Conservation (phyloP, 306 rosid genomes). For the Gleditsia sinensis region DNA sequence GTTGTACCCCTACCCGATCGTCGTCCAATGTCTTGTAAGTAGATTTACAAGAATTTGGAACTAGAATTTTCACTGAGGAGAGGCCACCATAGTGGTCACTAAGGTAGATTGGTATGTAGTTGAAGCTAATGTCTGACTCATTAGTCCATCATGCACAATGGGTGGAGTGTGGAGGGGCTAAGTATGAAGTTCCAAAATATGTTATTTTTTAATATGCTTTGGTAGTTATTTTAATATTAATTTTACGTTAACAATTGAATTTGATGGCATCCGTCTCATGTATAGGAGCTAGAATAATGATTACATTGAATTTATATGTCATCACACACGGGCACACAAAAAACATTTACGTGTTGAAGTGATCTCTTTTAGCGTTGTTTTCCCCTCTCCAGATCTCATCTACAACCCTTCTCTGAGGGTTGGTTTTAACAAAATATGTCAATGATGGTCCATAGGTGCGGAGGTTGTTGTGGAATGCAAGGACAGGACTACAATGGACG, state of each 20-base stretch:
- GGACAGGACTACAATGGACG: conserved; percentile 36
- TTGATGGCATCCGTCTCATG: not conserved
- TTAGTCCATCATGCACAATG: not conserved
- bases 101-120: not conserved
- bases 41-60: too few relatives aligned
- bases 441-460: conserved; percentile 51
- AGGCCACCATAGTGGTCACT: too few relatives aligned
- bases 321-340: too few relatives aligned
- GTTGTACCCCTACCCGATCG: too few relatives aligned
- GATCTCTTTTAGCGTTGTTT: too few relatives aligned
- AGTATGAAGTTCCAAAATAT: not conserved
- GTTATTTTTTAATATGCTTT: not conserved
- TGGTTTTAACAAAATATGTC: not conserved
- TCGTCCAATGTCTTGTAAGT: too few relatives aligned
- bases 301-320: not conserved
- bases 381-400: too few relatives aligned
- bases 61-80: too few relatives aligned
- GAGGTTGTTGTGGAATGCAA: conserved; percentile 69
- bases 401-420: not conserved
- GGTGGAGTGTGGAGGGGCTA: not conserved
- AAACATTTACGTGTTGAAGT: not conserved
- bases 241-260: not conserved
- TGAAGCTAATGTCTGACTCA: not conserved
- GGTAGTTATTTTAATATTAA: too few relatives aligned
- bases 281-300: not conserved